Evolutionary conservation across 2,329 filamentous ascomycete species (phyloP).

Genomic region (Venturia aucupariae): DNA sequence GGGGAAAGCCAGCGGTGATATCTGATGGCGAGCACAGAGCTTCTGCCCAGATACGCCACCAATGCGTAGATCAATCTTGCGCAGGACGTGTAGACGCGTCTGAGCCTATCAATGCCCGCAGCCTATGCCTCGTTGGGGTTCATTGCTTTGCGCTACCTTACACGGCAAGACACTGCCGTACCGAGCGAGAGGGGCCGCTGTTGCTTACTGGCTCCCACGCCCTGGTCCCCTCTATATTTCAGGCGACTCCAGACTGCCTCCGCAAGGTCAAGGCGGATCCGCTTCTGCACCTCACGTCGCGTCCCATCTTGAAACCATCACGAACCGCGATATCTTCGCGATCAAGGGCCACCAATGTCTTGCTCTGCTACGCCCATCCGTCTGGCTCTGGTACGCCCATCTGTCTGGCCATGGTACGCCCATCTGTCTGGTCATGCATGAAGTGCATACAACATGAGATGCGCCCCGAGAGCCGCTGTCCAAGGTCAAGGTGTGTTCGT

Average conservation of each 20-base stretch:
- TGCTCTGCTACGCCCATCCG: neutral
- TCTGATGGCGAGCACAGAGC: neutral
- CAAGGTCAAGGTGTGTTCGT: neutral
- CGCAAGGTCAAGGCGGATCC: neutral
- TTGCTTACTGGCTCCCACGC: neutral
- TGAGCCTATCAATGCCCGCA: neutral
- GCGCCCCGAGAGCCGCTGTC: neutral
- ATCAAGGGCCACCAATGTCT: neutral
- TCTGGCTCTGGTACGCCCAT: too few relatives aligned
- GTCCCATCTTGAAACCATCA: neutral
- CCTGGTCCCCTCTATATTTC: neutral
- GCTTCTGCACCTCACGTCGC: neutral
- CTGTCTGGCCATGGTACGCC: neutral
- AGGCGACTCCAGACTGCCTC: neutral
- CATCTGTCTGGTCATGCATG: neutral
- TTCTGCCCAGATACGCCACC: neutral
- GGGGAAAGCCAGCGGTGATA: neutral
- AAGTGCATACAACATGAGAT: neutral
- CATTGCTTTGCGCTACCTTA: neutral
- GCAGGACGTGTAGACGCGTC: slow-evolving; percentile 1
- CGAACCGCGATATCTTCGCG: slow-evolving; percentile 7
- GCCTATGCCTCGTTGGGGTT: neutral
- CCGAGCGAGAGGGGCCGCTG: neutral
- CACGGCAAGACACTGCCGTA: neutral
- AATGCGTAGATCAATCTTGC: neutral